Evolutionary conservation across 2,329 filamentous ascomycete genomes (phyloP), one percentile per base, ranked within the genome.

Genomic region (Diaporthe citri): DNA sequence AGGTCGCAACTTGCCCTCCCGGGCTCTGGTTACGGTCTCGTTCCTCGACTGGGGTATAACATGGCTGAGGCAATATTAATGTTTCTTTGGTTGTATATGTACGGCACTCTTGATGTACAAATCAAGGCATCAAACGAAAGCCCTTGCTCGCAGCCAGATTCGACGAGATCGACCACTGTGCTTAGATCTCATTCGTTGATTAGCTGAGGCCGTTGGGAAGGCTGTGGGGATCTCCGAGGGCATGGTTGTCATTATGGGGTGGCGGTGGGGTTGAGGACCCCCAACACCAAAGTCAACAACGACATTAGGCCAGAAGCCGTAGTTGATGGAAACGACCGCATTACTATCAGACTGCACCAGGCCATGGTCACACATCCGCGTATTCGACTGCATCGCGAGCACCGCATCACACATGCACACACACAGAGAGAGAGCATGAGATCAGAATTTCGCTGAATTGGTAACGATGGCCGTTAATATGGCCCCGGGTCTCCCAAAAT

Each of bases 191-290:
- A 17, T 76, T 78, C 7, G 71, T 75, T 12, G 76, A 70, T 0
- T 79, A 77, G 74, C 75, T 0, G 78, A 78, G 34, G 64, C 76
- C 4, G 74, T 78, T 31, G 66, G 51, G 22, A 34, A 25, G 0
- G 71, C 59, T 55, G 71, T 78, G 20, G 78, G 75, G 9, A 76
- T 78, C 22, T 57, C 73, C 6, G 75, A 74, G 7, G 60, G 74
- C 6, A 59, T 79, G 62, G 25, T 62, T 22, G 57, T 79, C 5
- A 59, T 10, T 77, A 76, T 71, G 76, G 76, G 9, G 59, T 78
- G 31, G 62, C 78, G 2, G 36, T 80, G 9, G 76, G 78, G 8
- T 77, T 75, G 74, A 79, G 69, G 76, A 79, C 67, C 31, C 2
- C 1, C 25, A 17, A 13, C 66, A 46, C 71, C 1, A 66, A 52